Percentiles rank a stretch among this genome's conserved stretches.
phyloP scores from a whole-genome alignment of 257 asterid species.

The Echium plantagineum region DNA sequence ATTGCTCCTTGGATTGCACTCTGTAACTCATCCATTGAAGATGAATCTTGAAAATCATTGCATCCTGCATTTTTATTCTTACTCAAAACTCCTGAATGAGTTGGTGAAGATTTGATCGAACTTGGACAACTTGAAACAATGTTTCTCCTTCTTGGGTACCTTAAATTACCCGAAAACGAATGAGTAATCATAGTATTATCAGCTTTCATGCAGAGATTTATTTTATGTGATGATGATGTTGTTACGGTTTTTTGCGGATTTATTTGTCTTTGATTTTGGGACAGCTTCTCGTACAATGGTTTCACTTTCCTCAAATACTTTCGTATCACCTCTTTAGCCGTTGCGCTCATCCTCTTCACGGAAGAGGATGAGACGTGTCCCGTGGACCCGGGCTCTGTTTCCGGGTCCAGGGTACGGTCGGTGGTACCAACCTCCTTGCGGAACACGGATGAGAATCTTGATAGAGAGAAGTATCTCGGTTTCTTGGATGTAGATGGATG shows the following conservation, averaged over 20 bases:
- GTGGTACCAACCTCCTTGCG: slow-evolving; percentile 41
- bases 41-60: slow-evolving; percentile 21
- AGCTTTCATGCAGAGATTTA: slow-evolving; percentile 11
- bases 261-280: slow-evolving; percentile 25
- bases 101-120: slow-evolving; percentile 76
- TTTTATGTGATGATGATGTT: slow-evolving; percentile 4
- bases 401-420: background rate
- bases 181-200: slow-evolving; percentile 16
- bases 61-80: slow-evolving; percentile 11
- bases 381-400: background rate
- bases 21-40: slow-evolving; percentile 88
- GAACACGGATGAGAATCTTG: slow-evolving; percentile 72
- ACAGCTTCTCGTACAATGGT: slow-evolving; percentile 65
- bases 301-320: slow-evolving; percentile 68
- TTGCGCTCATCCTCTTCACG: slow-evolving; percentile 45
- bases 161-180: slow-evolving; percentile 64
- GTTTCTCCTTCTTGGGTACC: slow-evolving; percentile 46
- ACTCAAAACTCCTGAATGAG: slow-evolving; percentile 38
- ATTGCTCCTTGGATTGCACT: slow-evolving; percentile 83
- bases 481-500: slow-evolving; percentile 11
- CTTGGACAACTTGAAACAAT: slow-evolving; percentile 73
- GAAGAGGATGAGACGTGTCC: slow-evolving; percentile 11
- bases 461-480: slow-evolving; percentile 45
- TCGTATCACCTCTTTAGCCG: slow-evolving; percentile 55
- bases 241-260: slow-evolving; percentile 1